Evolutionary conservation across 495 filamentous ascomycete genomes (phyloP), one percentile per base, ranked within the genome.

Genomic region (Penicillium lividum): DNA sequence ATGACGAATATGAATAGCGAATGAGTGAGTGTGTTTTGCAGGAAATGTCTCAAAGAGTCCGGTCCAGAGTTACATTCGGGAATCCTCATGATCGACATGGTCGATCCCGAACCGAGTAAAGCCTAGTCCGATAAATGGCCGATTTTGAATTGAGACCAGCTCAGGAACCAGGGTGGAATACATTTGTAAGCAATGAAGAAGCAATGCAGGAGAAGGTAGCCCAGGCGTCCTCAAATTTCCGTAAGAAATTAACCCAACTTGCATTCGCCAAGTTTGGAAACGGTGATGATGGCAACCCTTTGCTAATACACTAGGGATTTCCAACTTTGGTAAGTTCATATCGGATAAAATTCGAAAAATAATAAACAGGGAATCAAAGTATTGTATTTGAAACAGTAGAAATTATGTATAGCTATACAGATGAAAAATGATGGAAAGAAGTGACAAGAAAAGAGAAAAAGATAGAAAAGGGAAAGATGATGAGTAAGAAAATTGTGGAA

Each of bases 51-150:
- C 46, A 30, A 16, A 3, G 25, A 15, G 7, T n/a, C 25, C 46
- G 11, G 11, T 49, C 25, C 46, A 8, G 11, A 31, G 27, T 49
- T 49, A 49, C 46, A 49, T 49, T 49, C 28, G 18, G 45, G 46
- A 47, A 29, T 10, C 3, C 13, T 43, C 36, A 25, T 28, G 58
- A 60, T 60, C 58, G 46, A 29, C 58, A 55, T 33, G 16, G 45
- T 25, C 45, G 52, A 60, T 55, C 53, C 52, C 53, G 53, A 29
- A 50, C 52, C 58, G 52, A 60, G 53, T 55, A 46, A 47, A 25
- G 30, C 40, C 7, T 10, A 42, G 38, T 55, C 58, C 58, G 58
- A 60, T 54, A 60, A 60, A 55, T 60, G 45, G 30, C 58, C 52
- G 58, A 33, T 38, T 22, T 22, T 2, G 22, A 22, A 22, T 22